phyloP scores from a whole-genome alignment of 495 filamentous ascomycete species.

The Aspergillus panamensis region DNA sequence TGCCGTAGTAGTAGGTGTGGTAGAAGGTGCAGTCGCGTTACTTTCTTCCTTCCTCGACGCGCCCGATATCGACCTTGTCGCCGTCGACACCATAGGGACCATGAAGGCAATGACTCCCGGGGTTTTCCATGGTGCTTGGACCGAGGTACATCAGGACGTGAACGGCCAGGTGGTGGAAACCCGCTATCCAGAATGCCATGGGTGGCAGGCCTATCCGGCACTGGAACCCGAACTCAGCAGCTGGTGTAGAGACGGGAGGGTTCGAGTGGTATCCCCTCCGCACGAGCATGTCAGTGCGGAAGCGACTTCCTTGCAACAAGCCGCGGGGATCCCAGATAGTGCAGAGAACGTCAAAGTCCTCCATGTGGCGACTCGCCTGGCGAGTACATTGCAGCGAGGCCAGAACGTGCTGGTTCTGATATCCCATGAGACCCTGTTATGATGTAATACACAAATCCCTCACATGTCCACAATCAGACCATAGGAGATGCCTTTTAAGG shows the following conservation, averaged over 20 bases:
- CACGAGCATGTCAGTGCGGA: not conserved
- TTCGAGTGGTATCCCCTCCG: not conserved
- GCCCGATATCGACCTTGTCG: slow-evolving; percentile 70
- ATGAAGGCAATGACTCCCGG: slow-evolving; percentile 79
- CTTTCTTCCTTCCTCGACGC: slow-evolving; percentile 86
- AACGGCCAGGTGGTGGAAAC: slow-evolving; percentile 84
- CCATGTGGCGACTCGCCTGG: not conserved
- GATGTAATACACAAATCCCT: too few relatives aligned
- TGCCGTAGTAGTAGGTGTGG: slow-evolving; percentile 86
- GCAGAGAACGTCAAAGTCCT: not conserved
- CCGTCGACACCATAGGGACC: slow-evolving; percentile 77
- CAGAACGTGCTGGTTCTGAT: not conserved
- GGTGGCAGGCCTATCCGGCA: slow-evolving; percentile 49
- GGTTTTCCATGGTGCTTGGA: slow-evolving; percentile 85
- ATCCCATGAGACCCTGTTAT: too few relatives aligned
- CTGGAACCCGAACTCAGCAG: slow-evolving; percentile 64
- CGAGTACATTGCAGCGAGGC: not conserved
- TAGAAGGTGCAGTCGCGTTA: slow-evolving; percentile 83
- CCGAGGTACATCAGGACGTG: slow-evolving; percentile 78
- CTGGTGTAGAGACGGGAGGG: slow-evolving; percentile 44
- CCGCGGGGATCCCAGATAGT: not conserved
- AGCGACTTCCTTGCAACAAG: not conserved
- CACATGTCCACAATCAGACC: too few relatives aligned
- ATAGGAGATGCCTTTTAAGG: too few relatives aligned
- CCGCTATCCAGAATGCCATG: slow-evolving; percentile 85